Evolutionary conservation across 176 grass and related monocot species (phyloP).

Genomic region (Triticum urartu): DNA sequence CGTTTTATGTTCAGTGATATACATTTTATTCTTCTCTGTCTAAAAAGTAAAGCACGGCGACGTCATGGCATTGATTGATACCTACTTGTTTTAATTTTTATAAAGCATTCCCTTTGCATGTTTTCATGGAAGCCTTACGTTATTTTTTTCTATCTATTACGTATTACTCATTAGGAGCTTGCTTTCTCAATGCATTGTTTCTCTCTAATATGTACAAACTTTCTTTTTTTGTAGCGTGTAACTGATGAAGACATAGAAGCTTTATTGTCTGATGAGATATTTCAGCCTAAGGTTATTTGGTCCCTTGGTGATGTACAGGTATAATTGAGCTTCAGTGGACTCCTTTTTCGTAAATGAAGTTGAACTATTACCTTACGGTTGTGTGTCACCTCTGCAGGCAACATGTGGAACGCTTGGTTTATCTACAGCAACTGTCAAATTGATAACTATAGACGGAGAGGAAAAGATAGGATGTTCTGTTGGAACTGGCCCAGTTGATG

Average conservation of each 20-base stretch:
- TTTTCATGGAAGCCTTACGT: not conserved
- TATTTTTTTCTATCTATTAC: not conserved
- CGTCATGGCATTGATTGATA: not conserved
- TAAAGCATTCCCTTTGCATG: not conserved
- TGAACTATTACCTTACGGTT: not conserved
- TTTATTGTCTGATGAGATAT: constrained; percentile 90
- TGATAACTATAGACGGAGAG: constrained; percentile 65
- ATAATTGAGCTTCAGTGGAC: not conserved
- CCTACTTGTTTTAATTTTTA: not conserved
- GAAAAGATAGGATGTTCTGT: constrained; percentile 79
- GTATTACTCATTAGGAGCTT: not conserved
- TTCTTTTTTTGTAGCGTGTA: constrained; percentile 49
- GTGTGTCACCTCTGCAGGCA: constrained; percentile 37
- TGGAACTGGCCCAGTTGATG: constrained; percentile 92
- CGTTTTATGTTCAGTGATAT: not conserved
- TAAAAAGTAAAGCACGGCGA: not conserved
- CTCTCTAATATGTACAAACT: not conserved
- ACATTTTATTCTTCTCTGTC: constrained; percentile 6
- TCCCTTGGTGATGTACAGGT: constrained; percentile 91
- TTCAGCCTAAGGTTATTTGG: constrained; percentile 92
- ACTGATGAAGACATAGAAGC: constrained; percentile 95
- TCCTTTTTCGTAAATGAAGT: not conserved
- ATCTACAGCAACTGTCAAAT: constrained; percentile 90
- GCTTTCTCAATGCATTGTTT: not conserved
- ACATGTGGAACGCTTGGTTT: constrained; percentile 94